A percentile compares a stretch with the other conserved stretches of the same genome.
Evolutionary conservation across 345 rosid genomes (phyloP).

Genomic region (Firmiana major): DNA sequence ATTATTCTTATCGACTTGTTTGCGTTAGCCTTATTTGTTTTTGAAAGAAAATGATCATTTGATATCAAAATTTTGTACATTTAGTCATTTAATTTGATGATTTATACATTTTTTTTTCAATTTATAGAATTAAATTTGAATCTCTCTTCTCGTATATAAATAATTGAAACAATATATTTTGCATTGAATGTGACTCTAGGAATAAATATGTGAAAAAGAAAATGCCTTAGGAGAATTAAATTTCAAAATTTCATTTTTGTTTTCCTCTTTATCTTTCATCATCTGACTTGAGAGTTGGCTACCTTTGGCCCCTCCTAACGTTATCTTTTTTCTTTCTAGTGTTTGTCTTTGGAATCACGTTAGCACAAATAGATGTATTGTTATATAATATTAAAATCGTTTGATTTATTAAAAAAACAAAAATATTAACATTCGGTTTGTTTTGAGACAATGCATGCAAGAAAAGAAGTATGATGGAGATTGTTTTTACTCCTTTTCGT

Average conservation of each 20-base stretch:
- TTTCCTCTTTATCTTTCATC: no score
- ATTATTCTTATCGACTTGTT: background rate
- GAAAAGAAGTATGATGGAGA: background rate
- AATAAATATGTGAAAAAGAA: no score
- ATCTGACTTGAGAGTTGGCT: no score
- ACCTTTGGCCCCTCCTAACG: no score
- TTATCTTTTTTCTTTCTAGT: no score
- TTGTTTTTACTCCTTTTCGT: background rate
- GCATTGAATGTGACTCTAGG: no score
- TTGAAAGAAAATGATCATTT: background rate
- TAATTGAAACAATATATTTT: no score
- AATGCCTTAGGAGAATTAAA: no score
- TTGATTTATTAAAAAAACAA: background rate
- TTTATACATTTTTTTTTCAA: background rate
- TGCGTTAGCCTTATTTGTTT: conserved; percentile 3
- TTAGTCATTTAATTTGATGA: background rate
- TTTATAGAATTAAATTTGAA: background rate
- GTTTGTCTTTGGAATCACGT: no score
- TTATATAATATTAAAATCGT: background rate
- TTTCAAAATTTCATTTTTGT: no score
- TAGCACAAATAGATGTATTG: background rate
- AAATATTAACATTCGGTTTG: background rate
- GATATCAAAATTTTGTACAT: background rate
- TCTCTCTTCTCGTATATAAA: background rate
- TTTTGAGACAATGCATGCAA: background rate